phyloP scores from a whole-genome alignment of 805 yeast genomes.

The Yamadazyma laniorum region DNA sequence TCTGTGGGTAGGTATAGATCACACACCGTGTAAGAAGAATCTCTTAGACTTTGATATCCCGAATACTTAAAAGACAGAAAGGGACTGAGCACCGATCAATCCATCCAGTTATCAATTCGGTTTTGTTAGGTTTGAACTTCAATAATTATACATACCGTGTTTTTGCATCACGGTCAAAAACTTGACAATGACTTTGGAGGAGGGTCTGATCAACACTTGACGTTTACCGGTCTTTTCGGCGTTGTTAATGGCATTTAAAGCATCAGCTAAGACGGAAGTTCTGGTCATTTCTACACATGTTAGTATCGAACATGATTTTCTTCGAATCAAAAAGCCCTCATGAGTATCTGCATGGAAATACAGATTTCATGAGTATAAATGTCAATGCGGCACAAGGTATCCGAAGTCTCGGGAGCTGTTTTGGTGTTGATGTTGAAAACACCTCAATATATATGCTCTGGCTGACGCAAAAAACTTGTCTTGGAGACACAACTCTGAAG shows the following conservation, averaged over 20 bases:
- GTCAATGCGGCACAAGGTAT: constrained; percentile 8
- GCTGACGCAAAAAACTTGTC: constrained; percentile 6
- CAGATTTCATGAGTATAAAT: constrained; percentile 34
- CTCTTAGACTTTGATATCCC: constrained; percentile 68
- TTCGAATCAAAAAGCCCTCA: constrained; percentile 25
- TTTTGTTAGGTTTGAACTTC: constrained; percentile 7
- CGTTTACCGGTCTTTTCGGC: constrained; percentile 99
- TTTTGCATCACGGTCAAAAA: constrained; percentile 95
- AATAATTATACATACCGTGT: constrained; percentile 49
- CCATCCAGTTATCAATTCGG: constrained; percentile 99
- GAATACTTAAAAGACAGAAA: constrained; percentile 97
- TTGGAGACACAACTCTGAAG: not conserved
- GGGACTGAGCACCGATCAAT: constrained; percentile 82
- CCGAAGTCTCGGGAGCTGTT: constrained; percentile 1
- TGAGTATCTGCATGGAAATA: constrained; percentile 34
- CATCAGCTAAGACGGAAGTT: constrained; percentile 98
- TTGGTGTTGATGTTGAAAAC: not conserved
- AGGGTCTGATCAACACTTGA: constrained; percentile 97
- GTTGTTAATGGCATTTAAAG: constrained; percentile 95
- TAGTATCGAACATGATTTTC: constrained; percentile 13
- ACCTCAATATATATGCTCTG: no score
- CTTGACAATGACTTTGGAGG: constrained; percentile 97
- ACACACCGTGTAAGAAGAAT: constrained; percentile 67
- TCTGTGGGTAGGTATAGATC: constrained; percentile 17
- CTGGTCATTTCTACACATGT: constrained; percentile 71